Evolutionary conservation across 2,329 filamentous ascomycete genomes (phyloP), one percentile per base, ranked within the genome.

Genomic region (Trichoderma lentiforme): DNA sequence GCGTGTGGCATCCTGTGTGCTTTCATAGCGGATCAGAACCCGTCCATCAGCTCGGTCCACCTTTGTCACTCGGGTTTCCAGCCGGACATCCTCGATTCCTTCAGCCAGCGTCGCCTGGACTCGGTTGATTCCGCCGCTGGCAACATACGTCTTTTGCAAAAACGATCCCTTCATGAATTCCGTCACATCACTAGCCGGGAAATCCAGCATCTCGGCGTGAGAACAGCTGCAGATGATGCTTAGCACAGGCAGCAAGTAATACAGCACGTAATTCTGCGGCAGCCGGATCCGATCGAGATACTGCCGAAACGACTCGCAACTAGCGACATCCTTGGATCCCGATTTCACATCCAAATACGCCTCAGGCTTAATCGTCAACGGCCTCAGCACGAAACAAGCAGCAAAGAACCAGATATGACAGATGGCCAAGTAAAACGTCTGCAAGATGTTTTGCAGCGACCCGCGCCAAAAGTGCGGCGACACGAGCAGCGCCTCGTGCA

Each of bases 171-270:
- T 82, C 75, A 87, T 86, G 76, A 89, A 89, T 14, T 81, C 82
- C 26, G 85, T 81, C 5, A 89, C 71, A 69, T 89, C 87, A 58
- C 81, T 83, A 1, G 87, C 88, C 0, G 87, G 87, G 30, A 87
- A 89, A 0, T 78, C 77, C 1, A 88, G 78, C 3, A 89, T 77
- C 34, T 83, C 81, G 2, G 81, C 78, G 69, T 89, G 87, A 0
- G 86, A 82, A 74, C 87, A 89, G 1, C 87, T 89, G 4, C 84
- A 84, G 7, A 89, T 85, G 72, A 84, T 84, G 64, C 86, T 85
- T 51, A 90, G 81, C 6, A 89, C 79, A 0, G 88, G 88, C 0
- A 89, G 78, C 8, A 90, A 76, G 74, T 89, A 89, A 39, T 83
- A 82, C 3, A 79, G 77, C 4, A 81, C 75, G 70, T 87, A 89